Evolutionary conservation across 2,329 filamentous ascomycete species (phyloP), one percentile per base, ranked within the genome.

Genomic region (Mycosphaerella arachidis): DNA sequence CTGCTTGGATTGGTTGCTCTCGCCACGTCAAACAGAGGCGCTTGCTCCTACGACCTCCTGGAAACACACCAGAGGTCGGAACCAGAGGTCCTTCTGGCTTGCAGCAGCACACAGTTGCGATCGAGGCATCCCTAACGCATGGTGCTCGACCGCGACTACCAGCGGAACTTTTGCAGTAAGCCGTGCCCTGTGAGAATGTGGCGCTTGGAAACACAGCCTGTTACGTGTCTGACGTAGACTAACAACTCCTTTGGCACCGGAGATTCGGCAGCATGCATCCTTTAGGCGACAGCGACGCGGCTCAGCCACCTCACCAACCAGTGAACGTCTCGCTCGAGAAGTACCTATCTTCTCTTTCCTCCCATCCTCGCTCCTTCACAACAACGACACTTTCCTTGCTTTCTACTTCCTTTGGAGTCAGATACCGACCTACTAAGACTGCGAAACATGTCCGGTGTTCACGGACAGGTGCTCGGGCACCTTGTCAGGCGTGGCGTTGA

Each of bases 401-500:
- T 56, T 56, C 53, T n/a, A 46, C 45, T 48, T 48, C 27, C 20
- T 48, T 33, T 24, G 16, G 7, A 40, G 40, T 24, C n/a, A 13
- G 7, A 30, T 31, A 56, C 53, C 6, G 40, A 40, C 27, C 50
- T 35, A 52, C 46, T 4, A 55, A n/a, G 24, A 58, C 20, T n/a
- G 18, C 45, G 29, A 52, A 64, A 24, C 57, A 69, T 66, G 64
- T 63, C 62, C 27, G 63, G 64, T 48, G 61, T 71, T 29, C 68
- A 71, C 57, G 64, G 66, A 37, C 65, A 71, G 33, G 58, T 70
- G 30, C 53, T 73, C 33, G 66, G 67, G 46, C 73, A 75, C 54
- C 58, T 75, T 53, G 70, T 67, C 57, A 67, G 69, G 52, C 71
- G 73, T 33, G 70, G 71, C 48, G 60, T 71, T 20, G 63, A 69